These are phyloP conservation scores for Saturnispora galanensis DNA, from an alignment of 805 yeast genomes.

Conservation along the genomic window DNA sequence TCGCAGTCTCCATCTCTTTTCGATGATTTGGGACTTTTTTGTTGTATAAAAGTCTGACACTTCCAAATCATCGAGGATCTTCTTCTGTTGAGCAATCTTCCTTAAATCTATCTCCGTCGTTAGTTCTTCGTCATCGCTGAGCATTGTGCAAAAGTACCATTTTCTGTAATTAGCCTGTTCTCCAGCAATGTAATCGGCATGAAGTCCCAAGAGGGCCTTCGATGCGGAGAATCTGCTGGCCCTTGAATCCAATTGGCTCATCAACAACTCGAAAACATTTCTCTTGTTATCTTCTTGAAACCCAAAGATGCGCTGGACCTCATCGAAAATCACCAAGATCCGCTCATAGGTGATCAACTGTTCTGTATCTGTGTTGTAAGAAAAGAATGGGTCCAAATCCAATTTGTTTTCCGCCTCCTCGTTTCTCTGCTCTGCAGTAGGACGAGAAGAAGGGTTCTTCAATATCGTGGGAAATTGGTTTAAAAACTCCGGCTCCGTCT, in stretches of 20 bases:
- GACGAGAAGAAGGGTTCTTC: neutral
- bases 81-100: slow-evolving; percentile 50
- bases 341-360: slow-evolving; percentile 66
- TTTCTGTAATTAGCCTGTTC: slow-evolving; percentile 75
- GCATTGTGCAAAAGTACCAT: slow-evolving; percentile 86
- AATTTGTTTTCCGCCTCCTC: slow-evolving; percentile 8
- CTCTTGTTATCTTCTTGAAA: slow-evolving; percentile 71
- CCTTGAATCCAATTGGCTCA: slow-evolving; percentile 78
- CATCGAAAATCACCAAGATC: slow-evolving; percentile 50
- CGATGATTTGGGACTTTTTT: slow-evolving; percentile 57
- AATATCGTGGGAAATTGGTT: neutral
- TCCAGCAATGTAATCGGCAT: slow-evolving; percentile 90
- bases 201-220: slow-evolving; percentile 65
- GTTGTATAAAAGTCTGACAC: slow-evolving; percentile 18
- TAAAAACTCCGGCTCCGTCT: neutral
- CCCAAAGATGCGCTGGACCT: slow-evolving; percentile 59
- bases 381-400: slow-evolving; percentile 37
- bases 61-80: slow-evolving; percentile 32
- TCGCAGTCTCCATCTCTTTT: slow-evolving; percentile 64
- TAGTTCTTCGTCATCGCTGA: slow-evolving; percentile 59
- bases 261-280: slow-evolving; percentile 74
- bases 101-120: slow-evolving; percentile 51
- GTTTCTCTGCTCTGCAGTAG: neutral
- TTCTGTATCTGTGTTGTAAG: slow-evolving; percentile 50
- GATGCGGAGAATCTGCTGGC: slow-evolving; percentile 68